phyloP scores from a whole-genome alignment of 2,329 filamentous ascomycete genomes.

The Atkinsonella hypoxylon region DNA sequence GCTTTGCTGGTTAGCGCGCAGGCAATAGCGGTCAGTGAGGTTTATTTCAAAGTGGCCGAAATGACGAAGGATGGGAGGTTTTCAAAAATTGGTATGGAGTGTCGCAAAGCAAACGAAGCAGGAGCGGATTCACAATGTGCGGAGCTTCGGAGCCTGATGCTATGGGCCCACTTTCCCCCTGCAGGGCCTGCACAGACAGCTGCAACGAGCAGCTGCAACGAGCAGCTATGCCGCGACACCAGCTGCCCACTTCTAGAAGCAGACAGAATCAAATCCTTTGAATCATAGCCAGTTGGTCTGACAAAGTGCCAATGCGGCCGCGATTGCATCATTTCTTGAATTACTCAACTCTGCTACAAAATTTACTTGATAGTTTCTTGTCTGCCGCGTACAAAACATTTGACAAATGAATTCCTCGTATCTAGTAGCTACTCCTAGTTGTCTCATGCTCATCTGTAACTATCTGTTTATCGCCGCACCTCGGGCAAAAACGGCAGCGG shows the following conservation, averaged over 20 bases:
- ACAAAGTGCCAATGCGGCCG: not conserved
- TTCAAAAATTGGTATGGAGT: not conserved
- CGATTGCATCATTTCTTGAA: not conserved
- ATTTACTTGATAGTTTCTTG: not conserved
- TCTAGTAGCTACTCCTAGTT: constrained; percentile 5
- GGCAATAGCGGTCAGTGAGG: not conserved
- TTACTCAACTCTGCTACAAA: not conserved
- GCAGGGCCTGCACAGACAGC: not conserved
- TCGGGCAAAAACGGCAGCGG: not conserved
- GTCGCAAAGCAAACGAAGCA: constrained; percentile 1
- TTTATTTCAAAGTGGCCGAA: not conserved
- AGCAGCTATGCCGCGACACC: not conserved
- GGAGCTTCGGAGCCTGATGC: constrained; percentile 8
- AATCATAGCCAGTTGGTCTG: not conserved
- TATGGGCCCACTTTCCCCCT: not conserved
- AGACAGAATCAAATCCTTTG: constrained; percentile 13
- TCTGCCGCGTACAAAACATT: not conserved
- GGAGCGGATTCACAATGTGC: not conserved
- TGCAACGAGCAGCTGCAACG: not conserved
- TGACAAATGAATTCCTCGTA: not conserved
- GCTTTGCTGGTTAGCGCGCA: not conserved
- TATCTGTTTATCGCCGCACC: not conserved
- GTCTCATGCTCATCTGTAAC: constrained; percentile 13
- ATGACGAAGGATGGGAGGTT: not conserved
- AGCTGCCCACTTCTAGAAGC: constrained; percentile 16